Evolutionary conservation across 2,329 filamentous ascomycete genomes (phyloP).

Genomic region (Botrytis cinerea): DNA sequence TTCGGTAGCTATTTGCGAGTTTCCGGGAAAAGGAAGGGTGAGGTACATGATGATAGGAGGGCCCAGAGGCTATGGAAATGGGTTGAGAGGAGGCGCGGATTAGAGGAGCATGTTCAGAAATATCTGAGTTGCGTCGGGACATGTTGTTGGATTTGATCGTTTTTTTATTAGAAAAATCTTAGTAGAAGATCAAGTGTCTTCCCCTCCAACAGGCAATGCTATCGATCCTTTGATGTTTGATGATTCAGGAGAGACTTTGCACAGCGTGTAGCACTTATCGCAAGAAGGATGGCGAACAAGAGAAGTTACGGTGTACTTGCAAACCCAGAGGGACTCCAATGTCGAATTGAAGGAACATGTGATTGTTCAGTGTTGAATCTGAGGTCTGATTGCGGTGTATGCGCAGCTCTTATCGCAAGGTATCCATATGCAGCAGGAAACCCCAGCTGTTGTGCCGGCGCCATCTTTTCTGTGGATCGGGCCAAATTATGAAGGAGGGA

Average conservation of each 20-base stretch:
- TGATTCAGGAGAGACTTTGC: not conserved
- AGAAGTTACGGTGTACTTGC: not conserved
- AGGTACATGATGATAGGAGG: constrained; percentile 22
- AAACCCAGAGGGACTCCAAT: not conserved
- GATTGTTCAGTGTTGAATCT: not conserved
- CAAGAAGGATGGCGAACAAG: not conserved
- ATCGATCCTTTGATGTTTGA: not conserved
- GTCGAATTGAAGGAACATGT: not conserved
- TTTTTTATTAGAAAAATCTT: not conserved
- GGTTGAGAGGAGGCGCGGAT: constrained; percentile 14
- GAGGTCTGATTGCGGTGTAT: constrained; percentile 12
- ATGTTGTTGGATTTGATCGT: constrained; percentile 10
- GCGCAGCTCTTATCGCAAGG: constrained; percentile 14
- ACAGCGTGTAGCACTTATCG: not conserved
- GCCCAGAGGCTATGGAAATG: constrained; percentile 18
- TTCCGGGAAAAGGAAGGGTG: not conserved
- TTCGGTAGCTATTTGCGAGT: constrained; percentile 18
- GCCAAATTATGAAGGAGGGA: not conserved
- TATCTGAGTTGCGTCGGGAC: constrained; percentile 15
- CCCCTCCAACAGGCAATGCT: not conserved
- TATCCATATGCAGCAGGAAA: constrained; percentile 10
- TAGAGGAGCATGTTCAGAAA: constrained; percentile 19
- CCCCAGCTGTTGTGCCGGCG: not conserved
- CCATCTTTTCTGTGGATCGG: not conserved
- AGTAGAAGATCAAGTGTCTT: not conserved